phyloP scores from a whole-genome alignment of 2,329 filamentous ascomycete species.

The Trichoderma simmonsii region DNA sequence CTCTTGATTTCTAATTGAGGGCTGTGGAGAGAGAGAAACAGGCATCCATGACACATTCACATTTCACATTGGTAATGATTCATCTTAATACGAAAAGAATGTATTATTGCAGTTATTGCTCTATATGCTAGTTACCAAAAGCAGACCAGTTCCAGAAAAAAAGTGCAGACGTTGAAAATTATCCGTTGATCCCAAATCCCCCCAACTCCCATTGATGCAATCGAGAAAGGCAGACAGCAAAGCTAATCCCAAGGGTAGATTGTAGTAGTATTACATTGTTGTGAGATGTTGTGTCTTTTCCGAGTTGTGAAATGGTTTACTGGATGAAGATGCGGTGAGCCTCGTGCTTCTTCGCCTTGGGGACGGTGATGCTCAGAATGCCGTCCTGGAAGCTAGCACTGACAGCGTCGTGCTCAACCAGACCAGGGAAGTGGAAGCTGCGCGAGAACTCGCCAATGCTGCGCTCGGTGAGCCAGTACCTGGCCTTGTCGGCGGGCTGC shows the following conservation, averaged over 20 bases:
- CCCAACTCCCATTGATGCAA: slow-evolving; percentile 9
- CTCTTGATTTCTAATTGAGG: slow-evolving; percentile 1
- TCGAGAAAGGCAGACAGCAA: slow-evolving; percentile 2
- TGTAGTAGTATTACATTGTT: neutral
- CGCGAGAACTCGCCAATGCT: slow-evolving; percentile 65
- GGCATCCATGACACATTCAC: neutral
- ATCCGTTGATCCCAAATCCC: neutral
- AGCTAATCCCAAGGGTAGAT: neutral
- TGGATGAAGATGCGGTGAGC: slow-evolving; percentile 53
- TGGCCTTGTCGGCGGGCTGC: slow-evolving; percentile 43
- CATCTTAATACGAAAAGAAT: neutral
- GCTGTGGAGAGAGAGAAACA: neutral
- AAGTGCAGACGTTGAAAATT: neutral
- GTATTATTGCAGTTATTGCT: neutral
- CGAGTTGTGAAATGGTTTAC: slow-evolving; percentile 32
- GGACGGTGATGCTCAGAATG: slow-evolving; percentile 60
- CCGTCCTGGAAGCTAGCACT: slow-evolving; percentile 63
- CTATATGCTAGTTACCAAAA: neutral
- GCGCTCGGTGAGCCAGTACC: slow-evolving; percentile 71
- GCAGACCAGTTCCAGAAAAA: neutral
- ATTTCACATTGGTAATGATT: neutral
- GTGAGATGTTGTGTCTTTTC: neutral
- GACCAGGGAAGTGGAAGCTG: slow-evolving; percentile 64
- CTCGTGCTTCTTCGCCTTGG: slow-evolving; percentile 62
- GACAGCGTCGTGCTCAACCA: slow-evolving; percentile 61